Conservation (phyloP, 2,329 filamentous ascomycete species). For the Neoarthrinium moseri region DNA sequence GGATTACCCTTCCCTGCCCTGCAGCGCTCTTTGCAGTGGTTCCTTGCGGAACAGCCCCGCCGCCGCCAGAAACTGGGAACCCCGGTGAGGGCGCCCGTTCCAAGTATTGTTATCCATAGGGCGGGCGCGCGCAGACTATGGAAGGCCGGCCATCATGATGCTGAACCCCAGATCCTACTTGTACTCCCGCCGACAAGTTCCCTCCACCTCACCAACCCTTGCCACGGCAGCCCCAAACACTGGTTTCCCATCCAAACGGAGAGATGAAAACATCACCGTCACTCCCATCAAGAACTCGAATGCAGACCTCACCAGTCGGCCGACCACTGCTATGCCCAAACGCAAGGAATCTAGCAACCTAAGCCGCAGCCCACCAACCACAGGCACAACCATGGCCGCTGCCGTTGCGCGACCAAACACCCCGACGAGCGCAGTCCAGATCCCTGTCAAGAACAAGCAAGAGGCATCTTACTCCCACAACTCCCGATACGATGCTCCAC, state of each 20-base stretch:
- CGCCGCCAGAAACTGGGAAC: background rate
- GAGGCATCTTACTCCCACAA: conserved; percentile 32
- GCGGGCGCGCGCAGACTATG: conserved; percentile 1
- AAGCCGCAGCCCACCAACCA: conserved; percentile 21
- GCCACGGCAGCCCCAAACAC: background rate
- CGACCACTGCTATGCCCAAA: conserved; percentile 20
- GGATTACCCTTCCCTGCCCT: background rate
- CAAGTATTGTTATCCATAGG: background rate
- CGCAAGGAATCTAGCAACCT: conserved; percentile 23
- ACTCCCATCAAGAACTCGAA: conserved; percentile 4
- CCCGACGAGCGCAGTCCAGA: conserved; percentile 54
- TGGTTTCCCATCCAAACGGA: conserved; percentile 16
- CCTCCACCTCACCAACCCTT: background rate
- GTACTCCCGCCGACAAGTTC: conserved; percentile 7
- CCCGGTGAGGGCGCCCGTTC: background rate
- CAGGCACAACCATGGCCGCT: conserved; percentile 26
- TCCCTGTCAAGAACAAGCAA: conserved; percentile 44
- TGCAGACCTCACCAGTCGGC: conserved; percentile 5
- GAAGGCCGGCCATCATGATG: conserved; percentile 6
- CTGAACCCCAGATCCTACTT: conserved; percentile 7
- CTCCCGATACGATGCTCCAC: conserved; percentile 31
- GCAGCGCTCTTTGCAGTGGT: background rate
- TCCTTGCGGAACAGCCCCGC: background rate
- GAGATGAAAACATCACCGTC: conserved; percentile 10
- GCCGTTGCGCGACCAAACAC: conserved; percentile 32